Base-by-base conservation (phyloP, 352 stramenopile genomes). In the Pilasporangium apinafurcum region DNA sequence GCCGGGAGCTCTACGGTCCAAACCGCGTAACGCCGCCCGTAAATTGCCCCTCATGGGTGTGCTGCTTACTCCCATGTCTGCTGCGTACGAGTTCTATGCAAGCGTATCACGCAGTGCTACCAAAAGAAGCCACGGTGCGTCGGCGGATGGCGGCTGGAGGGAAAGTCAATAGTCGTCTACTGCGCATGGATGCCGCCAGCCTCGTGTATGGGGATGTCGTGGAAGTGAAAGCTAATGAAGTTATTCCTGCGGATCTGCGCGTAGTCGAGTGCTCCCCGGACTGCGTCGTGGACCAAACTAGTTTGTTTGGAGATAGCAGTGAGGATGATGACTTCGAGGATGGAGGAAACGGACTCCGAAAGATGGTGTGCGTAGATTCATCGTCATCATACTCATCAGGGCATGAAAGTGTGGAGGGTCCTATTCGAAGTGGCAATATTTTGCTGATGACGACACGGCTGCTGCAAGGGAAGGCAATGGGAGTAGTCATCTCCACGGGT, bases 181-280 rank as follows among this genome's bases (percentile, higher is more conserved):
- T 96, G 33, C 78, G 88, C 38, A 97, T 98, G 69, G 91, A 98
- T 59, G 80, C 85, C 7, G 65, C 75, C 29, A 92, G 77, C 46
- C 70, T 98, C 22, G 91, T 98, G 10, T 65, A 77, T 21, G 92
- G 92, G 16, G 94, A 98, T 45, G 68, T 98, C n/a, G 79, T 98
- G 27, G 74, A 93, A 46, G 62, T 98, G 30, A 72, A 86, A 29
- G 79, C 59, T 27, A 88, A 88, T 0, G 90, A 98, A 49, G 53
- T 93, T 13, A 81, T 97, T 8, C 85, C 86, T 13, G 94, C 92
- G 0, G 94, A 98, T 51, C 42, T 89, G 43, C 74, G 81, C 44
- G 65, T 95, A 8, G 50, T 91, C 29, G 70, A 88, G 52, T 90
- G 77, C 62, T 91, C 81, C 12, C 37, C 57, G 13, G 73, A 95